These are phyloP conservation scores for Lasiodiplodia gonubiensis DNA, from an alignment of 2,329 filamentous ascomycete genomes.

Conservation along the genomic window DNA sequence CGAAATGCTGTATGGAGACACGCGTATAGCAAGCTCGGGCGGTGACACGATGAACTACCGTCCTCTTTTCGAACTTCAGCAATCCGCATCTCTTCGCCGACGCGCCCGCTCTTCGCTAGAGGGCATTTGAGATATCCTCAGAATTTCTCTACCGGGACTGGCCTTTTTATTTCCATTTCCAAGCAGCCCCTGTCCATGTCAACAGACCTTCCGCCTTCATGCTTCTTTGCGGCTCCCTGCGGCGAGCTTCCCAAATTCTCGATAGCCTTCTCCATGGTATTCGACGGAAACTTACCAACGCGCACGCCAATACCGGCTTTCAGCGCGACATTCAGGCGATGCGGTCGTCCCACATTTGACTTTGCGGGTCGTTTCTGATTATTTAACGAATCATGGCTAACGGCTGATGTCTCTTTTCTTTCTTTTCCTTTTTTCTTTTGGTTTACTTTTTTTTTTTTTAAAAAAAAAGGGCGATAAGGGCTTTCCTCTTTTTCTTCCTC, in stretches of 20 bases:
- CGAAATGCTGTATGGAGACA: neutral
- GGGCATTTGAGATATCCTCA: neutral
- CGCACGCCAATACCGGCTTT: neutral
- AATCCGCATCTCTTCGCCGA: neutral
- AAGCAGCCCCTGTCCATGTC: neutral
- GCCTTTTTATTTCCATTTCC: neutral
- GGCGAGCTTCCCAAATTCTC: neutral
- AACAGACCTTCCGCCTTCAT: neutral
- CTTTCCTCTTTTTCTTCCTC: neutral
- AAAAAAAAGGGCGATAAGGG: too few species aligned
- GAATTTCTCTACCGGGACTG: neutral
- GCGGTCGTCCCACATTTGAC: neutral
- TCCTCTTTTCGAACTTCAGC: neutral
- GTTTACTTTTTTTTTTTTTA: too few species aligned
- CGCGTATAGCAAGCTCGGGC: neutral
- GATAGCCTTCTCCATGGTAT: neutral
- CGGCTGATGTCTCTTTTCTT: conserved; percentile 1
- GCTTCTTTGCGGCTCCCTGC: neutral
- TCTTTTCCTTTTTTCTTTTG: conserved; percentile 1
- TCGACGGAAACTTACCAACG: neutral
- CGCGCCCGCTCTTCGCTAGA: neutral
- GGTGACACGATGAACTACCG: neutral
- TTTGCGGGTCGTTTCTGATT: neutral
- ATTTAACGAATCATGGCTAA: conserved; percentile 8
- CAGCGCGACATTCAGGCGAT: neutral